A percentile compares a stretch with the other conserved stretches of the same genome.
Conservation (phyloP, 495 filamentous ascomycete species). For the Chaetomium fimeti region DNA sequence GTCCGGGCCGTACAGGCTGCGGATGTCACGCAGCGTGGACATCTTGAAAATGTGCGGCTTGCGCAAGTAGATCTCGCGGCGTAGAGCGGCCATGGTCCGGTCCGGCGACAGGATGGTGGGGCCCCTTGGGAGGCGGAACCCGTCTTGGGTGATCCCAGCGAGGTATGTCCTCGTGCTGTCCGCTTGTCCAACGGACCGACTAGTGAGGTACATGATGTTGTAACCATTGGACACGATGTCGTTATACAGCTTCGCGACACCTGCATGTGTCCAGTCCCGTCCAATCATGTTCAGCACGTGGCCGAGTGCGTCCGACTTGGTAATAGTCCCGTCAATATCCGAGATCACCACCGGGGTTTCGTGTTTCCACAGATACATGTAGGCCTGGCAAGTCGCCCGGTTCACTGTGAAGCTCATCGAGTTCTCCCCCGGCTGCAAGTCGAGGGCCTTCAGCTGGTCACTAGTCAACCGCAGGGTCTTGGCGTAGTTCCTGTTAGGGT, state of each 20-base stretch:
- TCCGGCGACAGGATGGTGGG: slow-evolving; percentile 95
- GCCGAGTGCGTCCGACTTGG: slow-evolving; percentile 96
- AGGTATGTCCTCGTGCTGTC: slow-evolving; percentile 91
- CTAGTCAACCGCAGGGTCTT: slow-evolving; percentile 97
- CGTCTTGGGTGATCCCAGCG: slow-evolving; percentile 83
- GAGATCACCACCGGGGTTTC: slow-evolving; percentile 93
- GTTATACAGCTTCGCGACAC: slow-evolving; percentile 94
- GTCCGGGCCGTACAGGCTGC: slow-evolving; percentile 77
- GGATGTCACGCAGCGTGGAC: slow-evolving; percentile 92
- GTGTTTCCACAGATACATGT: slow-evolving; percentile 89
- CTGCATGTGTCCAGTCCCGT: slow-evolving; percentile 95
- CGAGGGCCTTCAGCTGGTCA: slow-evolving; percentile 85
- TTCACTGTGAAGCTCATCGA: slow-evolving; percentile 96
- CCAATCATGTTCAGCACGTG: slow-evolving; percentile 98
- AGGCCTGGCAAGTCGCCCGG: slow-evolving; percentile 82
- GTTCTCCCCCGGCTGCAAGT: slow-evolving; percentile 81
- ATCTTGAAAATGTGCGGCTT: slow-evolving; percentile 99
- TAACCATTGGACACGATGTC: slow-evolving; percentile 97
- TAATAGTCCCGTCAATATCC: slow-evolving; percentile 98
- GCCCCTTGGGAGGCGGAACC: slow-evolving; percentile 79
- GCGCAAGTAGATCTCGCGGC: slow-evolving; percentile 90
- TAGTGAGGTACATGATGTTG: slow-evolving; percentile 97
- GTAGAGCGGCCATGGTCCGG: slow-evolving; percentile 89
- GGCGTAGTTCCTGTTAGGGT: slow-evolving; percentile 82
- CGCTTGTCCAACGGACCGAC: slow-evolving; percentile 86